Evolutionary conservation across 2,329 filamentous ascomycete genomes (phyloP), one percentile per base, ranked within the genome.

Genomic region (Microsporum ferrugineum): DNA sequence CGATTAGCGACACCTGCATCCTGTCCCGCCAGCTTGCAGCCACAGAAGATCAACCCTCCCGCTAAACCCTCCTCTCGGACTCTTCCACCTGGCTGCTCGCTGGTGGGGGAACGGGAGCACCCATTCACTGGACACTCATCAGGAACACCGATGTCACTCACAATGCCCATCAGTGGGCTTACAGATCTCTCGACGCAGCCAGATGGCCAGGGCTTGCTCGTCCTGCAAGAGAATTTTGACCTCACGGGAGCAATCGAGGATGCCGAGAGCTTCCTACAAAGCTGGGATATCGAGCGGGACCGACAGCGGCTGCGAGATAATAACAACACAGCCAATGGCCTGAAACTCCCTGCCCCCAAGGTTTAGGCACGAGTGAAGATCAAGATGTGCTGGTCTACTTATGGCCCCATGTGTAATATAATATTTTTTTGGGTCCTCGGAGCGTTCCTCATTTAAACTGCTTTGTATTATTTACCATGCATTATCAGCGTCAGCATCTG

Each of bases 261-360:
- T 60, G 69, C 75, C 7, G 76, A 76, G 3, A 77, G 74, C 63
- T 78, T 75, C 69, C 66, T 78, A n/a, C 72, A 76, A 58, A 76
- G 72, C 61, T 77, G 75, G 65, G 74, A 77, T 62, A 68, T 75
- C 23, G 71, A 75, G 60, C 71, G 70, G 58, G 72, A 77, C 5
- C 31, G 59, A 23, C 57, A 59, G 29, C 41, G 10, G 5, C 62
- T 69, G 38, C 27, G 56, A 31, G 60, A 57, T 34, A 39, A 43
- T 7, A 49, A n/a, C 7, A 58, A 47, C 4, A 14, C 49, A 34
- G 29, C 49, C 49, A 53, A 53, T 53, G 49, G 31, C 12, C 27
- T 53, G 31, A 34, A 53, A 53, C 27, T 8, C 14, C 49, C 49
- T 1, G 6, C 49, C 8, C 10, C 31, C 27, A 53, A 53, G 31